Conservation (phyloP, 2,329 filamentous ascomycete genomes). For the Myriosclerotinia scirpicola region DNA sequence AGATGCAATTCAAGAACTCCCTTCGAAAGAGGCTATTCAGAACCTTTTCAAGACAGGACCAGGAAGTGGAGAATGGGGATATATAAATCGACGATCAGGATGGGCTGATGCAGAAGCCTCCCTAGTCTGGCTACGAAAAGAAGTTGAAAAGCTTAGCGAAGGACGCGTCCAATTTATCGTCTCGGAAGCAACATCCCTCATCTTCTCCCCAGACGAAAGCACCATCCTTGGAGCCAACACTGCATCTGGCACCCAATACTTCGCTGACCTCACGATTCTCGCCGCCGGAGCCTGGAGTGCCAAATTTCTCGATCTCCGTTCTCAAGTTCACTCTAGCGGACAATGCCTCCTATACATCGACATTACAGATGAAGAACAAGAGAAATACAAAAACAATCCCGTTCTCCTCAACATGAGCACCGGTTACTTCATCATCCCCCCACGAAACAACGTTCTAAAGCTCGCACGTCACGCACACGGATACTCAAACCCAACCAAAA, state of each 20-base stretch:
- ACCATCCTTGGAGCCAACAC: conserved; percentile 59
- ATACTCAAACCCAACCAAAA: conserved; percentile 48
- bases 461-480: conserved; percentile 61
- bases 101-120: conserved; percentile 77
- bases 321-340: conserved; percentile 75
- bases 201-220: conserved; percentile 32
- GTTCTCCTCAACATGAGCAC: conserved; percentile 70
- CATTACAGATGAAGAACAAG: conserved; percentile 71
- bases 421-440: conserved; percentile 75
- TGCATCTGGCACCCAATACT: conserved; percentile 49
- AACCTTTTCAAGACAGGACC: conserved; percentile 50
- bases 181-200: conserved; percentile 41
- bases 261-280: conserved; percentile 72
- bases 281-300: conserved; percentile 88
- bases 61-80: conserved; percentile 63
- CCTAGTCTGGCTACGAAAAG: conserved; percentile 59
- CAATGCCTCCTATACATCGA: conserved; percentile 78
- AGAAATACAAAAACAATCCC: conserved; percentile 62
- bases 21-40: conserved; percentile 48
- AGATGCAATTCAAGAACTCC: conserved; percentile 43
- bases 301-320: conserved; percentile 72
- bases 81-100: conserved; percentile 71
- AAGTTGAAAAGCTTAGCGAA: conserved; percentile 32
- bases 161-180: conserved; percentile 53
- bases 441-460: conserved; percentile 55